These are phyloP conservation scores for Globisporangium rhizosaccharum DNA, from an alignment of 352 stramenopile species.

Conservation along the genomic window DNA sequence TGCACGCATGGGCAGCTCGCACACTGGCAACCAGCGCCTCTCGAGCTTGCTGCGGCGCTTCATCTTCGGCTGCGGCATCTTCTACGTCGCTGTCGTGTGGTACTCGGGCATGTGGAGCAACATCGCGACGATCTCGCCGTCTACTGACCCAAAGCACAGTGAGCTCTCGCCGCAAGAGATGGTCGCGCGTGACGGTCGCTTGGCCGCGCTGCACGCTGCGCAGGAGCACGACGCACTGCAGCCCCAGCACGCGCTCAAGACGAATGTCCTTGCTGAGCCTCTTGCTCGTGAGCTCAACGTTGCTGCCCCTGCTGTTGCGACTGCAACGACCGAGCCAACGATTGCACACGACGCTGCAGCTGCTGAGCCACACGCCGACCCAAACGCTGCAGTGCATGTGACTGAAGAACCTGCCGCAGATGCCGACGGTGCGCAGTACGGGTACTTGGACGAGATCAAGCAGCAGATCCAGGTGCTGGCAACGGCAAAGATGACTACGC, in stretches of 20 bases:
- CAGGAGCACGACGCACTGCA: neutral
- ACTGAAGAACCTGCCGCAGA: neutral
- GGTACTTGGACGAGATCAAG: conserved; percentile 2
- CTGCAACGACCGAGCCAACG: neutral
- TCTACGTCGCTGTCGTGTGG: conserved; percentile 22
- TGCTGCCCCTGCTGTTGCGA: too few species aligned
- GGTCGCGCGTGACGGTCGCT: conserved; percentile 2
- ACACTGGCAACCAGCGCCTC: conserved; percentile 1
- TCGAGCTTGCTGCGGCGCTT: conserved; percentile 10
- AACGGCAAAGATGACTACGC: neutral
- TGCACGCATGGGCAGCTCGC: neutral
- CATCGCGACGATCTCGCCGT: neutral
- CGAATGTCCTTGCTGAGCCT: neutral
- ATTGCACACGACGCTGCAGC: neutral
- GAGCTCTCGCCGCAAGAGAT: conserved; percentile 4
- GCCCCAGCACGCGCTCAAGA: neutral
- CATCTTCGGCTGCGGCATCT: conserved; percentile 18
- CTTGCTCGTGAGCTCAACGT: neutral
- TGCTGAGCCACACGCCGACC: neutral
- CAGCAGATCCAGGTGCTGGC: neutral
- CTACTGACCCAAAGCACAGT: neutral
- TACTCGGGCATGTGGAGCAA: conserved; percentile 15
- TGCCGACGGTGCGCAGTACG: neutral
- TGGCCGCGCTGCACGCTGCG: neutral
- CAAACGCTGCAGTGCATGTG: neutral